Evolutionary conservation across 2,329 filamentous ascomycete species (phyloP), one percentile per base, ranked within the genome.

Genomic region (Juglanconis oblonga): DNA sequence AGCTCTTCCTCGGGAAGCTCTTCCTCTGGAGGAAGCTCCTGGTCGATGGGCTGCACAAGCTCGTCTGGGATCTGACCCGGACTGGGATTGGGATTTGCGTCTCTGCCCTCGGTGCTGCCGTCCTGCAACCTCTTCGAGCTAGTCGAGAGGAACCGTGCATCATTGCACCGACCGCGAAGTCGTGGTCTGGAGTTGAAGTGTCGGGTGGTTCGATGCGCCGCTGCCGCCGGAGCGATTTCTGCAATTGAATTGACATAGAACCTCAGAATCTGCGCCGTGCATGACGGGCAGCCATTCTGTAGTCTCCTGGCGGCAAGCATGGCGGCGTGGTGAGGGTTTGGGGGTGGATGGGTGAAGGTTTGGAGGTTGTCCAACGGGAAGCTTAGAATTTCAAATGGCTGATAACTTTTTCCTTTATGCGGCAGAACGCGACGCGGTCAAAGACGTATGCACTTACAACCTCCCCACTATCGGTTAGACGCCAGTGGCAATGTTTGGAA

Each of bases 251-350:
- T 71, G 59, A 76, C 73, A 49, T 76, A 72, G 33, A 77, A 66
- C 52, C 65, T 70, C 50, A 76, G 57, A 24, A 77, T 65, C 48
- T 72, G 74, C 33, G 70, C 71, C 54, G 73, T 71, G 64, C 75
- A 77, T 59, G 70, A 69, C 42, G 74, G 74, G 59, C 75, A 77
- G 32, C 74, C 64, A 52, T 70, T 70, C 57, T 71, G 73, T 36
- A 70, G 65, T 65, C 72, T 75, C 42, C 71, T 66, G n/a, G 71
- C 74, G 55, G 74, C 71, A 62, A 77, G 64, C 75, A 77, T 77
- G 35, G 51, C 69, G 58, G 29, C 52, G 48, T 55, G 32, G 38
- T 36, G 47, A 58, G 52, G 35, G 52, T 44, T 55, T 49, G 10
- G 31, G 36, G 10, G 42, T 44, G 42, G 38, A 32, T 5, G 31